Evolutionary conservation across 176 grass and related monocot genomes (phyloP).

Genomic region (Carex kokanica): DNA sequence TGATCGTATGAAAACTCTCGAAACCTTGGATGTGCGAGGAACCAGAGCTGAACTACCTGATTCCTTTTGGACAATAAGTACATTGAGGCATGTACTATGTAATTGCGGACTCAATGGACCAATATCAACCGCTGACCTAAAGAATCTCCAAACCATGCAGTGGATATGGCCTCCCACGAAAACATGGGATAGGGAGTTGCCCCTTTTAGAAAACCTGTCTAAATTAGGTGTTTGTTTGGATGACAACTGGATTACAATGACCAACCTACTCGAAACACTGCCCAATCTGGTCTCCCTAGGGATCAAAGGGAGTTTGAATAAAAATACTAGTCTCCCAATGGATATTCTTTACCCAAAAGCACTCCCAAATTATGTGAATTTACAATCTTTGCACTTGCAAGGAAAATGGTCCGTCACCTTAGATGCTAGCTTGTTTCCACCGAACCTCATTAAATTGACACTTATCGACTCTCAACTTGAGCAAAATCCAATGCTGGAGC

Average conservation of each 20-base stretch:
- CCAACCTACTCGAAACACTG: too few species aligned
- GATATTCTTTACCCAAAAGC: too few species aligned
- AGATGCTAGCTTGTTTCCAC: too few species aligned
- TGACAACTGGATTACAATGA: background rate
- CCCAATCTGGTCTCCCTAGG: too few species aligned
- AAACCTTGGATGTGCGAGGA: background rate
- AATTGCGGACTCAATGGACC: background rate
- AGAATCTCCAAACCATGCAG: background rate
- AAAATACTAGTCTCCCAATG: too few species aligned
- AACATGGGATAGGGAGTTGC: background rate
- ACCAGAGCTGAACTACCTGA: background rate
- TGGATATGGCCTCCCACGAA: background rate
- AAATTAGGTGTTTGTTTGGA: background rate
- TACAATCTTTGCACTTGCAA: too few species aligned
- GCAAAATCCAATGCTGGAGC: too few species aligned
- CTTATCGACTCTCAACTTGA: too few species aligned
- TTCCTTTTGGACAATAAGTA: background rate
- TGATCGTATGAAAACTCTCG: background rate
- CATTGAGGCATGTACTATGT: background rate
- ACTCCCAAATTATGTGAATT: too few species aligned
- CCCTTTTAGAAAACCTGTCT: background rate
- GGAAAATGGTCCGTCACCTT: too few species aligned
- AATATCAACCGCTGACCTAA: background rate
- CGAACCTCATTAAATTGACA: too few species aligned
- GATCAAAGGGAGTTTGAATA: too few species aligned